A percentile compares a stretch with the other conserved stretches of the same genome.
These are phyloP conservation scores for Aurantiochytrium sp. DNA, from an alignment of 108 stramenopile genomes.

Conservation along the genomic window DNA sequence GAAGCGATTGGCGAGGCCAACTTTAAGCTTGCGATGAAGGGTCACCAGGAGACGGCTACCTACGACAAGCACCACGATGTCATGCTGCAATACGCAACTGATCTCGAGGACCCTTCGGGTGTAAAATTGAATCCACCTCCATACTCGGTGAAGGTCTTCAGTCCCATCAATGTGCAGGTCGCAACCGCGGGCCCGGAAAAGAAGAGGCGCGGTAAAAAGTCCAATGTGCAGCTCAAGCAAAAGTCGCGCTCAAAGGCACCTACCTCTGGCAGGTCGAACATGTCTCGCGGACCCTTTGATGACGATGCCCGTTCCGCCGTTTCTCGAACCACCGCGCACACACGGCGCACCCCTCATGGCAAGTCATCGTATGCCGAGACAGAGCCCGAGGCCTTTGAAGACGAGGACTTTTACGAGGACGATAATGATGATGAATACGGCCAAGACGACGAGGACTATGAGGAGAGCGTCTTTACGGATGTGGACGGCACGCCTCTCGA, in stretches of 20 bases:
- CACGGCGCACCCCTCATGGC: neutral
- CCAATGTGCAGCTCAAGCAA: no score
- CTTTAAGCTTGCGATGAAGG: neutral
- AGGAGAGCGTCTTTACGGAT: neutral
- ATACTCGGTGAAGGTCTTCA: neutral
- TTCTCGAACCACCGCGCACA: no score
- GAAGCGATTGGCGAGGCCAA: neutral
- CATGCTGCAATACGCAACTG: neutral
- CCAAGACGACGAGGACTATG: neutral
- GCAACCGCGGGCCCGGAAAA: neutral
- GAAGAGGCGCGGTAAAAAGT: neutral
- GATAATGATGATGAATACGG: neutral
- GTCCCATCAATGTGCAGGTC: slow-evolving; percentile 5
- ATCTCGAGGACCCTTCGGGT: neutral
- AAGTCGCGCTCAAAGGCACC: neutral
- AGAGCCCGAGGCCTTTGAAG: neutral
- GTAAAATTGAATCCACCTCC: neutral
- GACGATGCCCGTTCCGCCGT: no score
- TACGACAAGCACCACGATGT: neutral
- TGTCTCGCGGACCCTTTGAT: no score
- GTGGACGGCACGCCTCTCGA: neutral
- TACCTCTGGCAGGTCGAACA: neutral
- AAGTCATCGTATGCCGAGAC: neutral
- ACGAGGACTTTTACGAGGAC: neutral
- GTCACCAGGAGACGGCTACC: neutral